Percentiles rank a stretch among this genome's conserved stretches.
Conservation (phyloP, 2,329 filamentous ascomycete genomes). For the Hypocrella siamensis region DNA sequence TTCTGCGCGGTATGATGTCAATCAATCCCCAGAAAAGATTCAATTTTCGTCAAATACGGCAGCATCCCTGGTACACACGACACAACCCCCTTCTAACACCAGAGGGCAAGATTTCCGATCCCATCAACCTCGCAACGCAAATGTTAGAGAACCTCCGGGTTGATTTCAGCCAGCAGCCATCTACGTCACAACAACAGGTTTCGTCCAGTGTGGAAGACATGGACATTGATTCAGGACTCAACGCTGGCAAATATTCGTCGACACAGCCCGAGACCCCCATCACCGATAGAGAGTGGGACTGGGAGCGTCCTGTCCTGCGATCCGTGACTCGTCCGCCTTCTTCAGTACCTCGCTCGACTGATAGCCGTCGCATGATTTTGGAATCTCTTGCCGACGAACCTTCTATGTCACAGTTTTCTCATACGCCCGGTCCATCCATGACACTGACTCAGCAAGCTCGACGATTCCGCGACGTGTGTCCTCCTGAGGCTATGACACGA, state of each 20-base stretch:
- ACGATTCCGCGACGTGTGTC: slow-evolving; percentile 81
- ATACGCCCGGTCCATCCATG: slow-evolving; percentile 61
- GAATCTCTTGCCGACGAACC: slow-evolving; percentile 72
- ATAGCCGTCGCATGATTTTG: slow-evolving; percentile 26
- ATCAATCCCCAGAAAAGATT: slow-evolving; percentile 63
- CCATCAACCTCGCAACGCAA: slow-evolving; percentile 73
- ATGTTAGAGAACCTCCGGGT: slow-evolving; percentile 89
- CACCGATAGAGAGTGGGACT: slow-evolving; percentile 67
- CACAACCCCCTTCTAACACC: slow-evolving; percentile 60
- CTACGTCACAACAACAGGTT: slow-evolving; percentile 25
- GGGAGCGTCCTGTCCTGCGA: slow-evolving; percentile 58
- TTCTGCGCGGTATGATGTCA: slow-evolving; percentile 87
- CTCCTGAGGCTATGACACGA: slow-evolving; percentile 70
- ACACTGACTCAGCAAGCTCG: slow-evolving; percentile 80
- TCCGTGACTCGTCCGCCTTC: slow-evolving; percentile 27
- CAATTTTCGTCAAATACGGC: slow-evolving; percentile 69
- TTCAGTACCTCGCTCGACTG: slow-evolving; percentile 15
- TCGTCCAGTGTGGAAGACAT: slow-evolving; percentile 35
- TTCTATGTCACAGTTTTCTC: slow-evolving; percentile 71
- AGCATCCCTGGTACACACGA: slow-evolving; percentile 89
- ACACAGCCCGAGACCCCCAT: slow-evolving; percentile 74
- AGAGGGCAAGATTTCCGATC: slow-evolving; percentile 63
- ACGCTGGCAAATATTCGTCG: slow-evolving; percentile 44
- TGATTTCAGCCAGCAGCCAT: slow-evolving; percentile 59
- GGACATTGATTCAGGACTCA: slow-evolving; percentile 46